Conservation (phyloP, 345 rosid species). For the Melastoma malabathricum region DNA sequence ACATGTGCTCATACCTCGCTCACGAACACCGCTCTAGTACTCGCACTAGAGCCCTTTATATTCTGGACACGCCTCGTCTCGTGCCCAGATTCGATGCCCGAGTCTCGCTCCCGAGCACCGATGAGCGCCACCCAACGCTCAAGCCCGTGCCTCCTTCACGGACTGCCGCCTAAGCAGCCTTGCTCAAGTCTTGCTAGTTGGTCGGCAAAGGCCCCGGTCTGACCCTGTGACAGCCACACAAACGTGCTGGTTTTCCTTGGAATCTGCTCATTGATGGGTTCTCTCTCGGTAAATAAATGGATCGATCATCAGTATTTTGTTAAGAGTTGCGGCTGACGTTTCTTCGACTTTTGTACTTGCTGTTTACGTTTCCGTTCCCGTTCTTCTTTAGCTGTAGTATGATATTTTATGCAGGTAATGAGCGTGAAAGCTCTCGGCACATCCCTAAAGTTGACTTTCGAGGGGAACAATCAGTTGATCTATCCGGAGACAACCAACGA, state of each 20-base stretch:
- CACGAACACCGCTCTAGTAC: no score
- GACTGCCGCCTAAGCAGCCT: no score
- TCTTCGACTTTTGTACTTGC: neutral
- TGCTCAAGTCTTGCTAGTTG: no score
- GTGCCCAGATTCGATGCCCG: no score
- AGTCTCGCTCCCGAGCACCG: no score
- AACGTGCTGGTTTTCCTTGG: conserved; percentile 79
- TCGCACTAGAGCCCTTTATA: no score
- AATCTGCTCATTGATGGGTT: conserved; percentile 87
- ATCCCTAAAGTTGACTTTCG: conserved; percentile 75
- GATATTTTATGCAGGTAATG: conserved; percentile 58
- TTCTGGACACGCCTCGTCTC: no score
- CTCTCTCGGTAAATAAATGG: conserved; percentile 60
- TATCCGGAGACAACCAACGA: conserved; percentile 42
- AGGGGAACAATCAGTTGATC: conserved; percentile 72
- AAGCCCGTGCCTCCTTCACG: no score
- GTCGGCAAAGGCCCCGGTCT: no score
- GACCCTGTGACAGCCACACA: conserved; percentile 74
- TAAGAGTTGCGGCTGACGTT: neutral
- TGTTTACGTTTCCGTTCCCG: neutral
- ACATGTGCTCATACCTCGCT: no score
- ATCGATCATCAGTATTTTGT: conserved; percentile 7
- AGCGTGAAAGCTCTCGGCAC: conserved; percentile 97
- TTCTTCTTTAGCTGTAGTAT: neutral
- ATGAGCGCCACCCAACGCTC: no score